These are phyloP conservation scores for Penicillium taxi DNA, from an alignment of 495 filamentous ascomycete species.

Conservation along the genomic window DNA sequence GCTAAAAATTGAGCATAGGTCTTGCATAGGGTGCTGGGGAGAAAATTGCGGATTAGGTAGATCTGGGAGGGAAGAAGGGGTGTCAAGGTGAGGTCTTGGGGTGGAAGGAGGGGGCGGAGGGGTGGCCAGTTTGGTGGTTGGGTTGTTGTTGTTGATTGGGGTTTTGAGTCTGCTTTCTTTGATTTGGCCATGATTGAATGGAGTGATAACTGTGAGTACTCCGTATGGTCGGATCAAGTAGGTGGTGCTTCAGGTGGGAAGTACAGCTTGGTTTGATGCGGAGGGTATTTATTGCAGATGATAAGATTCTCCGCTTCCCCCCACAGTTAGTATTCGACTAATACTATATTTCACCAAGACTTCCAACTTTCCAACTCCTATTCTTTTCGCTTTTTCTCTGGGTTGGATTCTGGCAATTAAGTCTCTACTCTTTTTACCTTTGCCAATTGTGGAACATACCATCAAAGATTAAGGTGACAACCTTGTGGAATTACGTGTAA, in stretches of 20 bases:
- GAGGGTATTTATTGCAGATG: background rate
- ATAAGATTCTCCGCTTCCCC: constrained; percentile 3
- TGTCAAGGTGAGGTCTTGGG: constrained; percentile 53
- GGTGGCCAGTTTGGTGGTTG: constrained; percentile 63
- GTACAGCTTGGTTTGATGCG: constrained; percentile 5
- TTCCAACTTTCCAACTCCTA: no score
- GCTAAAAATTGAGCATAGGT: constrained; percentile 72
- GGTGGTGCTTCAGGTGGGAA: constrained; percentile 5
- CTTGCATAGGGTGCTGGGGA: constrained; percentile 70
- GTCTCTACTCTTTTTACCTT: no score
- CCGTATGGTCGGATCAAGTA: no score
- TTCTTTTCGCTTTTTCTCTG: no score
- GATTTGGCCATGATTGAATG: constrained; percentile 17
- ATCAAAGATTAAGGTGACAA: no score
- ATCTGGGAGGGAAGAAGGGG: constrained; percentile 61
- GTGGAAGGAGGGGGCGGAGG: constrained; percentile 64
- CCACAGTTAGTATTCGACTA: constrained; percentile 5
- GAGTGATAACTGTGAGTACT: no score
- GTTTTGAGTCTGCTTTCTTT: constrained; percentile 18
- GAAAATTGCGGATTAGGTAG: constrained; percentile 67
- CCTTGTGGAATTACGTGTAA: no score
- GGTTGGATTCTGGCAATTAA: no score
- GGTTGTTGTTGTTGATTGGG: constrained; percentile 10
- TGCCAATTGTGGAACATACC: no score
- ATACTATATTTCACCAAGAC: no score